Conservation (phyloP, 2,329 filamentous ascomycete genomes). For the Colletotrichum plurivorum region DNA sequence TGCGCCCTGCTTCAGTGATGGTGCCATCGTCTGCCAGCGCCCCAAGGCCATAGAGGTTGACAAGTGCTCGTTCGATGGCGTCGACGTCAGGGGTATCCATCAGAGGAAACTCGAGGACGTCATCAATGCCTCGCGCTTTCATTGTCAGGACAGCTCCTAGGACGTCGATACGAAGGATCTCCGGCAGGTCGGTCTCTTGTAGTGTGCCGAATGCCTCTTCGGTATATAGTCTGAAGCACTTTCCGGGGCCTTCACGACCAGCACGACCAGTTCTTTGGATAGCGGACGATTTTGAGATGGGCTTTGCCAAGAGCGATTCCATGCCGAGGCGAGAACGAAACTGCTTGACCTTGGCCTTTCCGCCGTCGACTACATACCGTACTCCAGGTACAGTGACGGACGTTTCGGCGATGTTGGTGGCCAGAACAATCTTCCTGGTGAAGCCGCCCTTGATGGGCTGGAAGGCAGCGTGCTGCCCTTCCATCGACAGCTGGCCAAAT, state of each 20-base stretch:
- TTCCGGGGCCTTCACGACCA: slow-evolving; percentile 90
- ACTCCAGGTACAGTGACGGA: slow-evolving; percentile 97
- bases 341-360: slow-evolving; percentile 94
- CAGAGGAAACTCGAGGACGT: slow-evolving; percentile 86
- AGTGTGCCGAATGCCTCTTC: slow-evolving; percentile 80
- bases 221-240: slow-evolving; percentile 92
- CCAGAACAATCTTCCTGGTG: slow-evolving; percentile 90
- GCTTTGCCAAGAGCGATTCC: slow-evolving; percentile 90
- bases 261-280: slow-evolving; percentile 93
- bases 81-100: slow-evolving; percentile 86
- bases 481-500: slow-evolving; percentile 90
- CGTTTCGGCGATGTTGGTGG: slow-evolving; percentile 98
- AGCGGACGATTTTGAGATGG: slow-evolving; percentile 93
- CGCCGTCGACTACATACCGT: slow-evolving; percentile 90
- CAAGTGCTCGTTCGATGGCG: slow-evolving; percentile 83
- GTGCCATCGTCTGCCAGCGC: slow-evolving; percentile 79
- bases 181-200: slow-evolving; percentile 82
- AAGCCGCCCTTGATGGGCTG: slow-evolving; percentile 77
- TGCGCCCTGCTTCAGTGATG: slow-evolving; percentile 81
- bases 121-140: slow-evolving; percentile 89
- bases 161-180: slow-evolving; percentile 92
- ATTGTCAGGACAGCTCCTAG: slow-evolving; percentile 90
- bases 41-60: slow-evolving; percentile 84
- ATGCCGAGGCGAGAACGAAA: slow-evolving; percentile 88
- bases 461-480: slow-evolving; percentile 90